Conservation (phyloP, 352 stramenopile genomes). For the Pythium vanterpoolii region DNA sequence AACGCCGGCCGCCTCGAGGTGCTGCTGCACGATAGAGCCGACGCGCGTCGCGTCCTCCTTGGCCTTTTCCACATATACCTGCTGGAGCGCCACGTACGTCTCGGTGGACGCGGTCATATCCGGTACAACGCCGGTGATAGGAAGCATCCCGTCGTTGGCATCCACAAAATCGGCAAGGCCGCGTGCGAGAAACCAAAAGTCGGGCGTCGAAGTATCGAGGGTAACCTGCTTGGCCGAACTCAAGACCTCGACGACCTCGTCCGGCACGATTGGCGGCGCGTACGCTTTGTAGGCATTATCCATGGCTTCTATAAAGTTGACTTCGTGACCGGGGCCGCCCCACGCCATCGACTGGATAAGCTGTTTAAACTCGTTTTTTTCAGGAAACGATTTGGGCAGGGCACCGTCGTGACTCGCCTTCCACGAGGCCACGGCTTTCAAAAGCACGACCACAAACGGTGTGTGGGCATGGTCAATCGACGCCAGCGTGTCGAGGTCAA, state of each 20-base stretch:
- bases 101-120: conserved; percentile 97
- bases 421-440: conserved; percentile 66
- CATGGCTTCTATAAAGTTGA: conserved; percentile 96
- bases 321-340: conserved; percentile 65
- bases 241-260: conserved; percentile 75
- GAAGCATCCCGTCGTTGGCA: conserved; percentile 56
- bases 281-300: conserved; percentile 94
- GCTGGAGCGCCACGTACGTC: conserved; percentile 93
- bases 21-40: conserved; percentile 29
- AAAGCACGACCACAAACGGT: conserved; percentile 92
- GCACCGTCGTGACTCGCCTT: conserved; percentile 36
- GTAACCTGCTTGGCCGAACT: conserved; percentile 29
- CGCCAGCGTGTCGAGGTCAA: conserved; percentile 70
- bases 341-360: conserved; percentile 58
- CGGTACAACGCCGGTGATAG: conserved; percentile 91
- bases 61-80: conserved; percentile 91
- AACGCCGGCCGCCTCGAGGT: conserved; percentile 29
- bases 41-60: conserved; percentile 60
- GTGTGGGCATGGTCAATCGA: conserved; percentile 90
- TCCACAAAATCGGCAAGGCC: conserved; percentile 78
- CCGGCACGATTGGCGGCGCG: conserved; percentile 65
- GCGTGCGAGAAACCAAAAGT: conserved; percentile 83
- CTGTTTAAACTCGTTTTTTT: conserved; percentile 92
- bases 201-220: conserved; percentile 37
- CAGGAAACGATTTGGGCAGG: conserved; percentile 69